Conservation (phyloP, 495 filamentous ascomycete species). For the Talaromyces proteolyticus region DNA sequence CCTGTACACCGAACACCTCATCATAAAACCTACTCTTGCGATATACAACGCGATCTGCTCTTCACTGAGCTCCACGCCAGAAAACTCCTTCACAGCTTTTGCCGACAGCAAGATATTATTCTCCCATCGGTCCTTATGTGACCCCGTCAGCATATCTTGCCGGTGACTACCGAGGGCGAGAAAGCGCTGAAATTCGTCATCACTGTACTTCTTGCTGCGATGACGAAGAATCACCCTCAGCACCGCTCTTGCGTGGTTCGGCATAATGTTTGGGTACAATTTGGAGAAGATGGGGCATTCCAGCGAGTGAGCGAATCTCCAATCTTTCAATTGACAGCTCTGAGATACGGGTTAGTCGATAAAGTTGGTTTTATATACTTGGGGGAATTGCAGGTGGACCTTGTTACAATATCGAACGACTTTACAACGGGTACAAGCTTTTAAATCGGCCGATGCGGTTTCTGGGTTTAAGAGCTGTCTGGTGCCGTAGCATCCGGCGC, state of each 20-base stretch:
- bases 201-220: slow-evolving; percentile 22
- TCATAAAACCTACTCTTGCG: slow-evolving; percentile 31
- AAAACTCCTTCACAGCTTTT: slow-evolving; percentile 48
- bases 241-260: slow-evolving; percentile 50
- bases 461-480: slow-evolving; percentile 18
- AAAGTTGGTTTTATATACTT: not conserved
- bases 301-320: slow-evolving; percentile 52
- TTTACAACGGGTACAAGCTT: slow-evolving; percentile 56
- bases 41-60: slow-evolving; percentile 32
- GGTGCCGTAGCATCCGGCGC: slow-evolving; percentile 37
- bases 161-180: slow-evolving; percentile 42
- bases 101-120: slow-evolving; percentile 46
- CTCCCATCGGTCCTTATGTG: slow-evolving; percentile 29
- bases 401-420: slow-evolving; percentile 61
- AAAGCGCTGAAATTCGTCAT: slow-evolving; percentile 34
- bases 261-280: slow-evolving; percentile 43
- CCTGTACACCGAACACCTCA: slow-evolving; percentile 9
- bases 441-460: slow-evolving; percentile 22
- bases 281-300: slow-evolving; percentile 52
- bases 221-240: slow-evolving; percentile 45
- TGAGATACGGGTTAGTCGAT: slow-evolving; percentile 13
- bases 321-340: slow-evolving; percentile 57
- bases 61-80: slow-evolving; percentile 30
- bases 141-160: slow-evolving; percentile 29
- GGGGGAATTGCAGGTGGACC: slow-evolving; percentile 31